Conservation (phyloP, 306 rosid species). For the Ochetophila trinervis region DNA sequence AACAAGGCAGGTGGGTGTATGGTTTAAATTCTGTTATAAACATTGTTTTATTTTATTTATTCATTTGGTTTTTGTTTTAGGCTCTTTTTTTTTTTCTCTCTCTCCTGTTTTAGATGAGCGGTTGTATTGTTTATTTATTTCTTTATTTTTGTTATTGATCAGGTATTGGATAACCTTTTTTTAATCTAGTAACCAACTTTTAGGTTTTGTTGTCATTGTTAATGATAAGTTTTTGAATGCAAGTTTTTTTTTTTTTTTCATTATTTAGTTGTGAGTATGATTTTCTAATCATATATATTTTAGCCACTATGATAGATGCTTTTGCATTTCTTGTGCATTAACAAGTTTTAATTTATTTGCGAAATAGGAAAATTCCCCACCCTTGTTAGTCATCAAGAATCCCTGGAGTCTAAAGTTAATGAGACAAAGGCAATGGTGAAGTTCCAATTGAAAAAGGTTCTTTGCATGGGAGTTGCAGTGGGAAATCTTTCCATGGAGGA, state of each 20-base stretch:
- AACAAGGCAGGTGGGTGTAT: slow-evolving; percentile 77
- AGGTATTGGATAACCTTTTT: too few species aligned
- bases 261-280: too few species aligned
- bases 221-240: too few species aligned
- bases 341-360: neutral
- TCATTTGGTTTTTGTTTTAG: too few species aligned
- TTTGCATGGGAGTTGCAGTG: slow-evolving; percentile 89
- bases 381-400: slow-evolving; percentile 77
- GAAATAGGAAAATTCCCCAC: slow-evolving; percentile 76
- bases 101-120: too few species aligned
- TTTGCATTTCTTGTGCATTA: neutral
- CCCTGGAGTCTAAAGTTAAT: slow-evolving; percentile 71
- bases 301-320: neutral
- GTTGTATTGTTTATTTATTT: too few species aligned
- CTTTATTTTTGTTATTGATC: too few species aligned
- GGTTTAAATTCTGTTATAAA: neutral
- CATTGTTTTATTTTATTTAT: neutral
- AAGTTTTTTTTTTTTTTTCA: too few species aligned
- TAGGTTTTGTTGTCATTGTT: too few species aligned
- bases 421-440: slow-evolving; percentile 85
- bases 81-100: too few species aligned
- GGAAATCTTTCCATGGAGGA: slow-evolving; percentile 87
- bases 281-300: too few species aligned
- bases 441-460: slow-evolving; percentile 84
- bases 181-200: too few species aligned